phyloP scores from a whole-genome alignment of 768 basidiomycete genomes.

The Plicaturopsis crispa region DNA sequence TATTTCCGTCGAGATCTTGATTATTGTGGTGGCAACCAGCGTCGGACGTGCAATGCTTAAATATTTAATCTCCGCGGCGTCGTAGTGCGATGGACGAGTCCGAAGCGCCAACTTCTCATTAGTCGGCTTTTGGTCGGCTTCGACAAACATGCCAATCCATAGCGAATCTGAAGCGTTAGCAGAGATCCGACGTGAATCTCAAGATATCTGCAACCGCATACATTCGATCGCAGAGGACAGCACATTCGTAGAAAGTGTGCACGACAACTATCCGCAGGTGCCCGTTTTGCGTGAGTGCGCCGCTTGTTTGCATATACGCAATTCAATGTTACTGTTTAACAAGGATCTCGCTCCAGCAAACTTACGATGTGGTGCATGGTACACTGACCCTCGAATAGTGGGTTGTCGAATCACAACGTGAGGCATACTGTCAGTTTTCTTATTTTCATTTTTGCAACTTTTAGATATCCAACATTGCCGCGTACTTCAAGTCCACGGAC shows the following conservation, averaged over 20 bases:
- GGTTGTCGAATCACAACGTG: no score
- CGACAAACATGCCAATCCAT: no score
- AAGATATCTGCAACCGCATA: conserved; percentile 80
- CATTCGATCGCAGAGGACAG: conserved; percentile 82
- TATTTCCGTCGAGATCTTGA: no score
- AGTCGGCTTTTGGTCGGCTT: no score
- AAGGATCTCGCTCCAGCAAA: conserved; percentile 53
- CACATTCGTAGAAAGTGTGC: conserved; percentile 54
- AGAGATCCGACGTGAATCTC: conserved; percentile 57
- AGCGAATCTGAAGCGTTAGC: no score
- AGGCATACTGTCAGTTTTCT: background rate
- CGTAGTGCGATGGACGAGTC: no score
- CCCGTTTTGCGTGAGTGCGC: conserved; percentile 48
- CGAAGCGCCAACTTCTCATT: no score
- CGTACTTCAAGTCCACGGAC: conserved; percentile 91
- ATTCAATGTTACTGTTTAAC: background rate
- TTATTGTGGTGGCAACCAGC: no score
- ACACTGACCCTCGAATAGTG: conserved; percentile 65
- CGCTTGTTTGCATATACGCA: background rate
- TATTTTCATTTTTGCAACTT: background rate
- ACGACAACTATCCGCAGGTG: conserved; percentile 35
- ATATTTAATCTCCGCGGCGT: no score
- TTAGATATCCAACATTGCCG: conserved; percentile 29
- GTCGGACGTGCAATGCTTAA: no score
- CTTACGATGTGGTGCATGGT: conserved; percentile 92